These are phyloP conservation scores for Aspergillus mulundensis DNA, from an alignment of 495 filamentous ascomycete genomes.

Conservation along the genomic window DNA sequence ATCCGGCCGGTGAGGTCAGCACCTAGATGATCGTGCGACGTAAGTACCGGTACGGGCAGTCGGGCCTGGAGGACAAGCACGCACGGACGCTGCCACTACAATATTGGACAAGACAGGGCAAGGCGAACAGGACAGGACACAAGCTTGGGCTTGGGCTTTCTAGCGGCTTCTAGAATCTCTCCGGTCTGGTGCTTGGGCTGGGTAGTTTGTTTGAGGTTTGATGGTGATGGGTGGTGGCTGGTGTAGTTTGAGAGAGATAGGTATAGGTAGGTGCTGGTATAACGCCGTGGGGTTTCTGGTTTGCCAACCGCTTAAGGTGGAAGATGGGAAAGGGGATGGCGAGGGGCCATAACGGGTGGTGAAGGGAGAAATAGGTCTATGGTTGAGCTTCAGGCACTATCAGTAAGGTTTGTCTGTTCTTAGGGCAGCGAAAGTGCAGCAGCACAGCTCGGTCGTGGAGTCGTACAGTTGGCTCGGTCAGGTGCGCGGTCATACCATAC, in stretches of 20 bases:
- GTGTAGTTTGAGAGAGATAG: background rate
- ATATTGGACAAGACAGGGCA: no score
- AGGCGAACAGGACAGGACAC: background rate
- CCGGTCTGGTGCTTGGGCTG: background rate
- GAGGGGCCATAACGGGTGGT: background rate
- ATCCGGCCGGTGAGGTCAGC: no score
- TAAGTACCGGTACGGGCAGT: no score
- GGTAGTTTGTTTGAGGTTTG: no score
- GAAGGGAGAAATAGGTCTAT: background rate
- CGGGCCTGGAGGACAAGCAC: no score
- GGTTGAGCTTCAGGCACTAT: background rate
- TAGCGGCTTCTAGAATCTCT: background rate
- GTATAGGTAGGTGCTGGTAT: background rate
- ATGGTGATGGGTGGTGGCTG: background rate
- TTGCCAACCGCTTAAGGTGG: no score
- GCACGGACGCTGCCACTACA: no score
- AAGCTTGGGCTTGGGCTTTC: background rate
- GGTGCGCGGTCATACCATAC: conserved; percentile 7
- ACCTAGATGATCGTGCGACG: no score
- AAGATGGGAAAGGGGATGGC: no score
- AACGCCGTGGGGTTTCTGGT: no score
- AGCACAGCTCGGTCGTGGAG: background rate
- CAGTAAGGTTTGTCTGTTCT: background rate
- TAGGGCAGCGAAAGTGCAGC: background rate
- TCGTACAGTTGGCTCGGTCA: background rate